Conservation (phyloP, 225 moss, liverwort and hornwort genomes). For the Pleurozium schreberi region DNA sequence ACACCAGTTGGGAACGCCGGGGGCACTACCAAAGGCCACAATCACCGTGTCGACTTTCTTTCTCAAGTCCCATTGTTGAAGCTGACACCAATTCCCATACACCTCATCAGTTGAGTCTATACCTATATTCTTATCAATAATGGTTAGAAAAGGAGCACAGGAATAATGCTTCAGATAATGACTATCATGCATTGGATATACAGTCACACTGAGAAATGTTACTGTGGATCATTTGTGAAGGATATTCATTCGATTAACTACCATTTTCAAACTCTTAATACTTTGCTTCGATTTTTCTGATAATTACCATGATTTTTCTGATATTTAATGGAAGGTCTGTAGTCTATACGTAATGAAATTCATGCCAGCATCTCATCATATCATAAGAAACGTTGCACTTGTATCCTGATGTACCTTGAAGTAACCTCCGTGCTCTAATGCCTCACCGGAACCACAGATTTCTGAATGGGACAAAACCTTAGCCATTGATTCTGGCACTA, state of each 20-base stretch:
- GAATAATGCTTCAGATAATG: not conserved
- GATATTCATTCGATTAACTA: not conserved
- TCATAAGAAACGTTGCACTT: not conserved
- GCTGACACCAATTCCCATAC: conserved; percentile 14
- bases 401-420: conserved; percentile 49
- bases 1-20: conserved; percentile 83
- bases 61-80: conserved; percentile 30
- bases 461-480: conserved; percentile 33
- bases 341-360: not conserved
- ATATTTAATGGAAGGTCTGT: not conserved
- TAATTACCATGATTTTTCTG: not conserved
- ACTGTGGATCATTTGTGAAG: not conserved
- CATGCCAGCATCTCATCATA: not conserved
- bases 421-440: conserved; percentile 57
- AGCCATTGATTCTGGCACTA: conserved; percentile 18
- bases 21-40: conserved; percentile 85
- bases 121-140: not conserved
- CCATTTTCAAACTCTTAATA: not conserved
- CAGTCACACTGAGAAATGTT: not conserved
- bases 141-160: not conserved
- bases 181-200: not conserved
- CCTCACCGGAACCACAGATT: conserved; percentile 57
- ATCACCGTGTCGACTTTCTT: conserved; percentile 45
- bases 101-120: not conserved
- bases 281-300: not conserved